These are phyloP conservation scores for Salix exigua DNA, from an alignment of 345 rosid species.

Conservation along the genomic window DNA sequence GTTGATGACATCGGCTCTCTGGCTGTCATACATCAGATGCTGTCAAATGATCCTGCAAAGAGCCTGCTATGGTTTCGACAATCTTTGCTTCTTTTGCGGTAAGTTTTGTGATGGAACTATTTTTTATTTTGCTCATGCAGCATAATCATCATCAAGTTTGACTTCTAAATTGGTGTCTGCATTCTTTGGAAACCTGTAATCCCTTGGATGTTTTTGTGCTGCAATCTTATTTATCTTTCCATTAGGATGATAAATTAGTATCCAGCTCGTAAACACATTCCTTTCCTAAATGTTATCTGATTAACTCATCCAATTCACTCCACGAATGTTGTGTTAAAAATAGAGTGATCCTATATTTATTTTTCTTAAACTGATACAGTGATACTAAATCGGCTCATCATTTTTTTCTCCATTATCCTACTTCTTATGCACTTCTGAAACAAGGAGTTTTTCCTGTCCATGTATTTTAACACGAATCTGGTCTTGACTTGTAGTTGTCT, in stretches of 20 bases:
- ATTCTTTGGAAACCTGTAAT: not conserved
- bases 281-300: not conserved
- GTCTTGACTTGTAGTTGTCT: not conserved
- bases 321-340: not conserved
- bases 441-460: not conserved
- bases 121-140: not conserved
- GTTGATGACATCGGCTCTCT: conserved; percentile 90
- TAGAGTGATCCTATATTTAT: not conserved
- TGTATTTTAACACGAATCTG: not conserved
- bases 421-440: not conserved
- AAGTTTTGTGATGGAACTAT: conserved; percentile 17
- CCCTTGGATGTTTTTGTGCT: not conserved
- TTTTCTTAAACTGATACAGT: not conserved
- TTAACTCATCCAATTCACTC: not conserved
- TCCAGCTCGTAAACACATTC: not conserved
- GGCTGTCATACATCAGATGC: conserved; percentile 87
- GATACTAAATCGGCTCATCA: not conserved
- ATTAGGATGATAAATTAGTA: not conserved
- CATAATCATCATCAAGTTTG: not conserved
- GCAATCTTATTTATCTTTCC: not conserved
- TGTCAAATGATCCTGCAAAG: conserved; percentile 64
- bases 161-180: not conserved
- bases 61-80: conserved; percentile 80
- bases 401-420: not conserved
- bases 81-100: conserved; percentile 89